phyloP scores from a whole-genome alignment of 441 rosid genomes.

The Gossypium gossypioides region DNA sequence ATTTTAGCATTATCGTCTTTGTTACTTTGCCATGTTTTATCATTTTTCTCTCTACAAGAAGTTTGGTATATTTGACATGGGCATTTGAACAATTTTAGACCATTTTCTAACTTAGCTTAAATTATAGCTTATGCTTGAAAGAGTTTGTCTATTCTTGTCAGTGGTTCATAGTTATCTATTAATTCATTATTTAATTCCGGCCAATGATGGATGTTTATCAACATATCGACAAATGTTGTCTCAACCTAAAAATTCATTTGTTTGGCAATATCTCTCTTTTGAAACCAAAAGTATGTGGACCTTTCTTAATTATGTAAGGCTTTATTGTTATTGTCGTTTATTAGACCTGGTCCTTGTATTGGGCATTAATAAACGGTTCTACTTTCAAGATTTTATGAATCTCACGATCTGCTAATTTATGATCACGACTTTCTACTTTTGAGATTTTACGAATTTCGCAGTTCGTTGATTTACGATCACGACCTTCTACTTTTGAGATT shows the following conservation, averaged over 20 bases:
- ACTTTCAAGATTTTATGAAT: no score
- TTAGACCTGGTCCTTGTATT: conserved; percentile 68
- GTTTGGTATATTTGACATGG: neutral
- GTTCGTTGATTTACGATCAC: no score
- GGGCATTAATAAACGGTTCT: neutral
- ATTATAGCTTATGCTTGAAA: neutral
- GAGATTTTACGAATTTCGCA: no score
- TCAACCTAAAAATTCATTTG: conserved; percentile 69
- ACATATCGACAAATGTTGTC: conserved; percentile 79
- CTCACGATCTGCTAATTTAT: no score
- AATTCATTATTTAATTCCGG: neutral
- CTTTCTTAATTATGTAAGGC: conserved; percentile 78
- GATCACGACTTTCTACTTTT: no score
- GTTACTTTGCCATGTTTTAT: conserved; percentile 3
- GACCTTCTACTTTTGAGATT: no score
- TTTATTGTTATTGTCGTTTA: neutral
- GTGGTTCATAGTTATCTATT: neutral
- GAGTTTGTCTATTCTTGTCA: neutral
- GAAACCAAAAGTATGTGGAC: conserved; percentile 99
- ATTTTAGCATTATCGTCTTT: conserved; percentile 2
- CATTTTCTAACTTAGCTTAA: neutral
- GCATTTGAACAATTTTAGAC: neutral
- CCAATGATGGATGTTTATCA: conserved; percentile 27
- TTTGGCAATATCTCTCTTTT: conserved; percentile 89
- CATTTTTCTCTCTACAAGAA: conserved; percentile 1